Percentiles rank a stretch among this genome's conserved stretches.
Conservation (phyloP, 2,329 filamentous ascomycete genomes). For the Nakataea oryzae region DNA sequence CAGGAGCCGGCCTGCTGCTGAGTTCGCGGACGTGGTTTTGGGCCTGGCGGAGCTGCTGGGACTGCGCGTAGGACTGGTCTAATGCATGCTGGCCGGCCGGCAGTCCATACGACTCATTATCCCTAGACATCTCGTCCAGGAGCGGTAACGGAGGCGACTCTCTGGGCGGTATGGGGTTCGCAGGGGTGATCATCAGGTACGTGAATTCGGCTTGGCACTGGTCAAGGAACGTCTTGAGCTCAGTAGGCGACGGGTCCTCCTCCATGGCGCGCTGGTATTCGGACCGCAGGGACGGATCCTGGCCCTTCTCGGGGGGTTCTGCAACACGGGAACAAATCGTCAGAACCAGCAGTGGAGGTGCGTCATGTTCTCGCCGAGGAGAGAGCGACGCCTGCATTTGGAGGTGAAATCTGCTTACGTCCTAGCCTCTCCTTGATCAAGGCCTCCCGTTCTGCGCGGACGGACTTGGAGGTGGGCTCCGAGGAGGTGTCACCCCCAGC, state of each 20-base stretch:
- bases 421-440: constrained; percentile 47
- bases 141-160: constrained; percentile 49
- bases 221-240: constrained; percentile 51
- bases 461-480: constrained; percentile 23
- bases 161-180: constrained; percentile 54
- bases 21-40: constrained; percentile 48
- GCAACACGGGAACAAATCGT: constrained; percentile 8
- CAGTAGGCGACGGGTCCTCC: constrained; percentile 38
- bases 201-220: constrained; percentile 57
- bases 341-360: not conserved
- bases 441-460: constrained; percentile 41
- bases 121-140: constrained; percentile 44
- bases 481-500: constrained; percentile 27
- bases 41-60: constrained; percentile 8
- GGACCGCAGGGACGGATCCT: constrained; percentile 15
- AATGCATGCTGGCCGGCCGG: constrained; percentile 28
- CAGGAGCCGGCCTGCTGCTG: constrained; percentile 39
- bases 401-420: constrained; percentile 27
- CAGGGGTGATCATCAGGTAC: constrained; percentile 57
- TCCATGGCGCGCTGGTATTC: constrained; percentile 34
- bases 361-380: not conserved
- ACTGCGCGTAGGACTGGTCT: constrained; percentile 11
- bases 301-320: constrained; percentile 31
- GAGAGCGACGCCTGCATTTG: not conserved
- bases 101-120: constrained; percentile 40